phyloP scores from a whole-genome alignment of 2,329 filamentous ascomycete genomes.

The Clonostachys byssicola region DNA sequence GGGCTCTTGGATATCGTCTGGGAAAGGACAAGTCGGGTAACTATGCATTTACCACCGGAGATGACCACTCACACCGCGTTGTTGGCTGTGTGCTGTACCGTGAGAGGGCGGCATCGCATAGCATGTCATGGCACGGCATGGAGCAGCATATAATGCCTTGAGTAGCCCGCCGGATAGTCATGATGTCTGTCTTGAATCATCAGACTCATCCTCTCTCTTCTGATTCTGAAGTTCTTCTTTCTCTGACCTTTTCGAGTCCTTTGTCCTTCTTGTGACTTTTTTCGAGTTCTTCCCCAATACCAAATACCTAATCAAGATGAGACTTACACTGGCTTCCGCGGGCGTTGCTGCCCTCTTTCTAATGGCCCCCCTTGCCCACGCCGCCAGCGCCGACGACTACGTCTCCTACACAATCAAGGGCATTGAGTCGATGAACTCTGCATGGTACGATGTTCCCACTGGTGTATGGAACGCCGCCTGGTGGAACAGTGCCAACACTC shows the following conservation, averaged over 20 bases:
- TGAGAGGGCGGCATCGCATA: too few species aligned
- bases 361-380: neutral
- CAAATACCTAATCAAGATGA: neutral
- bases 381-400: slow-evolving; percentile 18
- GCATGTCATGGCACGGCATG: too few species aligned
- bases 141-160: too few species aligned
- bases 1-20: too few species aligned
- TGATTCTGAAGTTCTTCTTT: neutral
- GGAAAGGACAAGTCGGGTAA: too few species aligned
- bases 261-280: neutral
- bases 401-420: slow-evolving; percentile 21
- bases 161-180: too few species aligned
- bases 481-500: slow-evolving; percentile 70
- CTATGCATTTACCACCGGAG: too few species aligned
- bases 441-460: slow-evolving; percentile 55
- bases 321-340: neutral
- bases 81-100: too few species aligned
- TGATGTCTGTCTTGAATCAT: too few species aligned
- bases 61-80: too few species aligned
- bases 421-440: slow-evolving; percentile 41
- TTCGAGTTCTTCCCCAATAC: neutral
- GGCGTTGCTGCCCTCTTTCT: neutral
- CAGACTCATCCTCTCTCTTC: too few species aligned
- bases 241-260: neutral
- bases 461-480: slow-evolving; percentile 64